Conservation (phyloP, 1,139 yeast genomes). For the Chernovozyma sophiae-reginae region DNA sequence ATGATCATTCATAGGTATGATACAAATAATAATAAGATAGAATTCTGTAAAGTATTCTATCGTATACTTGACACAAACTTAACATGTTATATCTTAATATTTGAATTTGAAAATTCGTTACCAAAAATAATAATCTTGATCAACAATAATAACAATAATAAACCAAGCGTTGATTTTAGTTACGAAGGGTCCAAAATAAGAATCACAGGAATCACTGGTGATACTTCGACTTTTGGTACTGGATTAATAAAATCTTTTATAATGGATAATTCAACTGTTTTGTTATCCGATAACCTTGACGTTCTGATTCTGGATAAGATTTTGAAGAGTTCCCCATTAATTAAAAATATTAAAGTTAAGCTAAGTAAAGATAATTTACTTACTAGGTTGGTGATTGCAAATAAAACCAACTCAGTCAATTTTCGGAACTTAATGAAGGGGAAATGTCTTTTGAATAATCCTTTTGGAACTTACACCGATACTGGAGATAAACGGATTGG, state of each 20-base stretch:
- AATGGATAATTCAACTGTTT: slow-evolving; percentile 18
- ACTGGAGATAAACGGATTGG: slow-evolving; percentile 23
- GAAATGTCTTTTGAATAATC: slow-evolving; percentile 21
- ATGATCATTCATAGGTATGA: slow-evolving; percentile 21
- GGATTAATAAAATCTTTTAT: slow-evolving; percentile 27
- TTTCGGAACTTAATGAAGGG: slow-evolving; percentile 10
- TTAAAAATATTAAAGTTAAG: slow-evolving; percentile 10
- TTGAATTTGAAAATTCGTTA: slow-evolving; percentile 12
- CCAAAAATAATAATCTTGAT: slow-evolving; percentile 10
- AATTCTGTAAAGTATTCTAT: slow-evolving; percentile 31
- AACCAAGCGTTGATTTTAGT: slow-evolving; percentile 32
- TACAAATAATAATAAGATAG: slow-evolving; percentile 12
- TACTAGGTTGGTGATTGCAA: slow-evolving; percentile 7
- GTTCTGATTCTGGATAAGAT: too few species aligned
- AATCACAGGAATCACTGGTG: slow-evolving; percentile 33
- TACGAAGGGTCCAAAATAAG: slow-evolving; percentile 29
- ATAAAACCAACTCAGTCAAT: slow-evolving; percentile 5
- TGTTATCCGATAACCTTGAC: slow-evolving; percentile 22
- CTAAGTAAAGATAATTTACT: slow-evolving; percentile 11
- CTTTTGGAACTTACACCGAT: slow-evolving; percentile 31
- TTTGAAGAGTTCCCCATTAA: too few species aligned
- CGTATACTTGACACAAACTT: slow-evolving; percentile 29
- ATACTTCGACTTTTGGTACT: slow-evolving; percentile 37
- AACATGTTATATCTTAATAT: slow-evolving; percentile 32
- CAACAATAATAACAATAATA: slow-evolving; percentile 29